Conservation (phyloP, 2,329 filamentous ascomycete genomes). For the Ceratocystis colombiana region DNA sequence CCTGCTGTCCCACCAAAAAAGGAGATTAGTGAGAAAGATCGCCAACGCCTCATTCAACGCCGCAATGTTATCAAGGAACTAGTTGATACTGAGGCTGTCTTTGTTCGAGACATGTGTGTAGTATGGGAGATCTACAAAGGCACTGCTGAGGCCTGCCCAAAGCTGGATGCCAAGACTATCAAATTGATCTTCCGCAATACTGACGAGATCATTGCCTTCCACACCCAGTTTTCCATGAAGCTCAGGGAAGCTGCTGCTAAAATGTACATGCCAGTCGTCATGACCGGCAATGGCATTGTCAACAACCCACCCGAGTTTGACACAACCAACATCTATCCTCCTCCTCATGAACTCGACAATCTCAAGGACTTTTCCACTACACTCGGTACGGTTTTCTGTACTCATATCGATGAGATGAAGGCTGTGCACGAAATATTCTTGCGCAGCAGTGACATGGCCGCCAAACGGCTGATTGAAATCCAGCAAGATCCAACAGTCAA, state of each 20-base stretch:
- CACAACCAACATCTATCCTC: constrained; percentile 35
- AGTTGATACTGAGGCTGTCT: constrained; percentile 77
- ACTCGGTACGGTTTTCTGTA: constrained; percentile 45
- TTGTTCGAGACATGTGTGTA: constrained; percentile 92
- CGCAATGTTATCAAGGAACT: constrained; percentile 82
- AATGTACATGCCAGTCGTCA: constrained; percentile 55
- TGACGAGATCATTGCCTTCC: constrained; percentile 80
- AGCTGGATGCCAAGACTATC: constrained; percentile 72
- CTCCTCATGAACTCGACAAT: constrained; percentile 39
- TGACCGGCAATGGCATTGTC: constrained; percentile 34
- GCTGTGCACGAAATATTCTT: constrained; percentile 51
- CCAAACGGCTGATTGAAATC: constrained; percentile 51
- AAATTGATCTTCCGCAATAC: constrained; percentile 89
- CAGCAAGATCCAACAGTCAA: constrained; percentile 54
- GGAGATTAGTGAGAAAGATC: constrained; percentile 35
- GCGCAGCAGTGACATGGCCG: constrained; percentile 53
- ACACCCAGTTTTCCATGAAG: constrained; percentile 65
- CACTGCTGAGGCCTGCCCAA: constrained; percentile 70
- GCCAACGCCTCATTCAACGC: constrained; percentile 66
- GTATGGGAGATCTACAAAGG: constrained; percentile 96
- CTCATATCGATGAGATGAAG: constrained; percentile 52
- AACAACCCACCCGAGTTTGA: constrained; percentile 34
- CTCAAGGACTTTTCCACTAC: constrained; percentile 43
- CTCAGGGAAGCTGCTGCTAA: constrained; percentile 71
- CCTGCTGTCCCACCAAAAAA: constrained; percentile 24